Evolutionary conservation across 306 rosid genomes (phyloP), one percentile per base, ranked within the genome.

Genomic region (Pyrus betulifolia): DNA sequence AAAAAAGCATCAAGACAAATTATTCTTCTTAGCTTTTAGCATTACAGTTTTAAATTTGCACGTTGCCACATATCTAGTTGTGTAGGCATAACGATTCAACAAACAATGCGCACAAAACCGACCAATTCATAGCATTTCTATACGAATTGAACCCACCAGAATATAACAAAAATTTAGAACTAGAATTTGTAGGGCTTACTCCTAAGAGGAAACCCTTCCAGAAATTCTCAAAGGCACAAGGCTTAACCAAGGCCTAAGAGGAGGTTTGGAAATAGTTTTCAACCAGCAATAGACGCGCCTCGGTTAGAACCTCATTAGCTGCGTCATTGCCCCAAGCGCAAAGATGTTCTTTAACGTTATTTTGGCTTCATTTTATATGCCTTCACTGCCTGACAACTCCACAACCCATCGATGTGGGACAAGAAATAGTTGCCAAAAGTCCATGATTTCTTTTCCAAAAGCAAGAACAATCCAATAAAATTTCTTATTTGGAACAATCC

Each of bases 261-360:
- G 66, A n/a, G 57, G 63, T 75, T 76, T 76, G 79, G 66, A 76
- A 76, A 52, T 76, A 76, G 66, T 76, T 76, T 76, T 76, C 73
- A 76, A 76, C 79, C 73, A 76, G 74, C 74, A 68, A 76, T 76
- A 38, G 69, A 76, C 61, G 69, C 0, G 21, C 3, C 69, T 75
- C 80, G 76, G 55, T 80, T 80, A 75, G 76, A 49, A 69, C 80
- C 84, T 80, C 80, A 69, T 72, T 19, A 62, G 72, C 68, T 69
- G 69, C 84, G 68, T 80, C 84, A 69, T 80, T 74, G 76, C 72
- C 76, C 80, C 76, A 74, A 80, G 79, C 72, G 76, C 84, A 73
- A 74, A 33, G 74, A 68, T 58, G 42, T 0, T 0, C 6, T 0
- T 1, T 6, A 2, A 6, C 2, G 0, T 1, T 35, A 0, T 6